Conservation (phyloP, 768 basidiomycete species). For the Fistulinella prunicolor region DNA sequence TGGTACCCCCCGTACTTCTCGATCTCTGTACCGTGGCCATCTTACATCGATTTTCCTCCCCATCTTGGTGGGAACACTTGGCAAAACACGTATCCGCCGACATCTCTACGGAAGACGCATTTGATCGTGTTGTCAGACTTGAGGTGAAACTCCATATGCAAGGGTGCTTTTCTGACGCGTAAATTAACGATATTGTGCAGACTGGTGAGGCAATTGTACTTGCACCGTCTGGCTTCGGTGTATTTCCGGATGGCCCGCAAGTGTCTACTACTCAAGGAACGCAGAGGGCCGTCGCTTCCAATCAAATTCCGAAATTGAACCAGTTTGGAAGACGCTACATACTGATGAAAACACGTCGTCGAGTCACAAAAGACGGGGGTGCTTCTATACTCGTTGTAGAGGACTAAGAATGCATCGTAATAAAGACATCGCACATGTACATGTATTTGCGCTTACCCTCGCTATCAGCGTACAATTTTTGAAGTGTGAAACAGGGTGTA, state of each 20-base stretch:
- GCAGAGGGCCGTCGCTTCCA: not conserved
- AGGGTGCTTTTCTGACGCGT: not conserved
- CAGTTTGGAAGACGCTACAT: slow-evolving; percentile 59
- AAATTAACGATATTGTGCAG: slow-evolving; percentile 31
- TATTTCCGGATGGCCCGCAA: slow-evolving; percentile 31
- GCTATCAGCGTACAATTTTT: no score
- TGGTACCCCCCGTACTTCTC: slow-evolving; percentile 63
- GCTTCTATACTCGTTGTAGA: slow-evolving; percentile 48
- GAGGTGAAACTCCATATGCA: slow-evolving; percentile 41
- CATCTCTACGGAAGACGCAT: slow-evolving; percentile 55
- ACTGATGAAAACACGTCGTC: slow-evolving; percentile 56
- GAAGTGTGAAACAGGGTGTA: no score
- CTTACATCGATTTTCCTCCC: slow-evolving; percentile 74
- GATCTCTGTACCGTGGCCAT: slow-evolving; percentile 65
- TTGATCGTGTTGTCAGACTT: slow-evolving; percentile 62
- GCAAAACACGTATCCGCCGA: slow-evolving; percentile 65
- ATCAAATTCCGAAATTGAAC: slow-evolving; percentile 31
- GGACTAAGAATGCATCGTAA: slow-evolving; percentile 2
- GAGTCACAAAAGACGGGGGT: slow-evolving; percentile 65
- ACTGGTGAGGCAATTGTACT: slow-evolving; percentile 71
- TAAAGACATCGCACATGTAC: no score
- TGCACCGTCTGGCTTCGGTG: slow-evolving; percentile 58
- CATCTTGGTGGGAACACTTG: slow-evolving; percentile 72
- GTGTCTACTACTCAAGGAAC: slow-evolving; percentile 1
- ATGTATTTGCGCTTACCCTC: no score